Conservation (phyloP, 1,284 basidiomycete species). For the Ustilago loliicola region DNA sequence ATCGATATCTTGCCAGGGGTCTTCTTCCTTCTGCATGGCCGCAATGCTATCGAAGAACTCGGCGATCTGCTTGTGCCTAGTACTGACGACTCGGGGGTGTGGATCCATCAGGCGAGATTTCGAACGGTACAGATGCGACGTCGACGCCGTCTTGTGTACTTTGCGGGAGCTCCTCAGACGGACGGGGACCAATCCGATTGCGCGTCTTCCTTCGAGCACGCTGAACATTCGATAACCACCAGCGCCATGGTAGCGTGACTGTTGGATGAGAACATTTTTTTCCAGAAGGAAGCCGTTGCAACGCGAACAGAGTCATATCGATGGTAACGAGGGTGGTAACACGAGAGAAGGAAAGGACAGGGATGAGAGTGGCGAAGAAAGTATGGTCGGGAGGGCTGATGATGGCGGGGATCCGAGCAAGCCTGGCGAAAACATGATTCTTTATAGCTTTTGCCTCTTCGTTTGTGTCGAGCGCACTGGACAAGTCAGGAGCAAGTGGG, state of each 20-base stretch:
- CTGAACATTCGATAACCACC: not conserved
- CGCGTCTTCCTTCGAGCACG: not conserved
- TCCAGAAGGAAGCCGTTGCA: slow-evolving; percentile 15
- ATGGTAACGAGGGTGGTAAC: not conserved
- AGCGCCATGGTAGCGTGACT: not conserved
- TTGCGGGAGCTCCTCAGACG: not conserved
- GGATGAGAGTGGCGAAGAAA: too few relatives aligned
- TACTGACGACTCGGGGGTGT: slow-evolving; percentile 4
- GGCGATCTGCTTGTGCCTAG: not conserved
- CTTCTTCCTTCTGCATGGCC: not conserved
- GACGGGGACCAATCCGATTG: not conserved
- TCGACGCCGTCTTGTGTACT: not conserved
- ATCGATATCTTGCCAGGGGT: not conserved
- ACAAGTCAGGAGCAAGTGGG: not conserved
- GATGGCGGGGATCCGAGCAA: not conserved
- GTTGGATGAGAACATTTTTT: not conserved
- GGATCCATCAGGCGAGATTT: slow-evolving; percentile 17
- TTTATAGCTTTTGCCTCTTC: not conserved
- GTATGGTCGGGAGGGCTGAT: too few relatives aligned
- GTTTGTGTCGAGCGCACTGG: not conserved
- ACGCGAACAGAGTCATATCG: slow-evolving; percentile 15
- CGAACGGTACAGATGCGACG: not conserved
- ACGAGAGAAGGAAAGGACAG: not conserved
- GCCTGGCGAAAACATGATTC: not conserved
- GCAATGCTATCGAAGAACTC: not conserved